Evolutionary conservation across 495 filamentous ascomycete genomes (phyloP).

Genomic region (Xylaria bambusicola): DNA sequence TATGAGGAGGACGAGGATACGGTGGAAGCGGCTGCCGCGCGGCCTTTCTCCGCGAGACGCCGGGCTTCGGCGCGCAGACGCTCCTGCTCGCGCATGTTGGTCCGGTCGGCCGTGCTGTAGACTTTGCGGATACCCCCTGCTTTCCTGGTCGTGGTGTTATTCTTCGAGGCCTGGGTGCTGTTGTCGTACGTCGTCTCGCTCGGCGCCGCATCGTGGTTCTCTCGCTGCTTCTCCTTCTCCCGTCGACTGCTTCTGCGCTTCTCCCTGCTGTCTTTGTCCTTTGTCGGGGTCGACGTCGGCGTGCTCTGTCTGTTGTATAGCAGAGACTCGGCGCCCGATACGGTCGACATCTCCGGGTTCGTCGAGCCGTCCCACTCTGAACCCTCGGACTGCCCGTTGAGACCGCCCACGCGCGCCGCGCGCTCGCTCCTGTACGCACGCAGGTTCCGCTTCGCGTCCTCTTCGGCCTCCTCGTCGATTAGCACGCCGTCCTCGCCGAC

Average conservation of each 20-base stretch:
- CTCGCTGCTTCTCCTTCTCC: neutral
- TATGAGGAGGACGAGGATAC: neutral
- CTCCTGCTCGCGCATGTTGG: conserved; percentile 43
- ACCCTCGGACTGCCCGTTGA: conserved; percentile 77
- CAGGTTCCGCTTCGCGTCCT: conserved; percentile 60
- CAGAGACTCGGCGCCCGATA: conserved; percentile 56
- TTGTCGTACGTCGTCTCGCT: conserved; percentile 13
- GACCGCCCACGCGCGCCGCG: conserved; percentile 77
- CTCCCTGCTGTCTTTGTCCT: conserved; percentile 34
- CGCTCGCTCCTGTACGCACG: conserved; percentile 82
- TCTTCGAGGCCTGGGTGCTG: neutral
- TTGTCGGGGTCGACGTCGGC: conserved; percentile 56
- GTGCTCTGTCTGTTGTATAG: conserved; percentile 51
- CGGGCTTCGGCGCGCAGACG: conserved; percentile 52
- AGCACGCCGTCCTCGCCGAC: conserved; percentile 46
- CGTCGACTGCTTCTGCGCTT: conserved; percentile 1
- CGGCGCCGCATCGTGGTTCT: neutral
- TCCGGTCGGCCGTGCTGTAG: conserved; percentile 54
- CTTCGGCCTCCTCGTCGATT: conserved; percentile 63
- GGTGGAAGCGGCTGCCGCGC: conserved; percentile 22
- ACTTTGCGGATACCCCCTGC: conserved; percentile 56
- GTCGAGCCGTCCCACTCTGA: conserved; percentile 67
- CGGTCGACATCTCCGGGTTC: conserved; percentile 53
- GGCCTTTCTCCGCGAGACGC: conserved; percentile 42
- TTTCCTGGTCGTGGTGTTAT: conserved; percentile 21